phyloP scores from a whole-genome alignment of 257 asterid genomes.

The Nicotiana benthamiana region DNA sequence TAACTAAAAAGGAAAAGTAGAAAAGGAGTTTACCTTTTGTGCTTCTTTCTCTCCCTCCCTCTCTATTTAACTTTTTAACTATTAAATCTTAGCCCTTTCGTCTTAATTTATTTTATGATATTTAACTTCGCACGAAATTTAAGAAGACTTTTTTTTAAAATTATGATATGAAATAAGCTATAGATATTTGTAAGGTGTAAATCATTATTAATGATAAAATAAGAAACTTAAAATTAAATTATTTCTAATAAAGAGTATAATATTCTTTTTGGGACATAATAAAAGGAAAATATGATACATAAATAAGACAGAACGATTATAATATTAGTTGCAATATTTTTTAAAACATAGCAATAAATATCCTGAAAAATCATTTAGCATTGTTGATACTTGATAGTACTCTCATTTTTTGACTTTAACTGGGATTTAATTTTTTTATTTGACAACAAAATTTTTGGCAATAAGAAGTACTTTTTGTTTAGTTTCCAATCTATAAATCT shows the following conservation, averaged over 20 bases:
- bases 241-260: too few relatives aligned
- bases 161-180: too few relatives aligned
- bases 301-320: too few relatives aligned
- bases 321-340: neutral
- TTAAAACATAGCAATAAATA: neutral
- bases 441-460: neutral
- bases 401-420: neutral
- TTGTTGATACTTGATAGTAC: neutral
- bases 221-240: too few relatives aligned
- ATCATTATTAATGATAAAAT: too few relatives aligned
- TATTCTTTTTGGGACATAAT: too few relatives aligned
- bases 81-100: neutral
- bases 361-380: too few relatives aligned
- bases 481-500: neutral
- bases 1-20: neutral
- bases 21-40: neutral
- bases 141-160: too few relatives aligned
- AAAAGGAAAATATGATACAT: too few relatives aligned
- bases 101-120: too few relatives aligned
- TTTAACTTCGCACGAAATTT: accelerated
- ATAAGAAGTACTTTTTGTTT: neutral
- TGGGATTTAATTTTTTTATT: too few relatives aligned
- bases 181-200: too few relatives aligned
- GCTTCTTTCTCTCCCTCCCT: neutral
- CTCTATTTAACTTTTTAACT: neutral